A percentile compares a stretch with the other conserved stretches of the same genome.
Evolutionary conservation across 2,329 filamentous ascomycete species (phyloP).

Genomic region (Arachnopeziza araneosa): DNA sequence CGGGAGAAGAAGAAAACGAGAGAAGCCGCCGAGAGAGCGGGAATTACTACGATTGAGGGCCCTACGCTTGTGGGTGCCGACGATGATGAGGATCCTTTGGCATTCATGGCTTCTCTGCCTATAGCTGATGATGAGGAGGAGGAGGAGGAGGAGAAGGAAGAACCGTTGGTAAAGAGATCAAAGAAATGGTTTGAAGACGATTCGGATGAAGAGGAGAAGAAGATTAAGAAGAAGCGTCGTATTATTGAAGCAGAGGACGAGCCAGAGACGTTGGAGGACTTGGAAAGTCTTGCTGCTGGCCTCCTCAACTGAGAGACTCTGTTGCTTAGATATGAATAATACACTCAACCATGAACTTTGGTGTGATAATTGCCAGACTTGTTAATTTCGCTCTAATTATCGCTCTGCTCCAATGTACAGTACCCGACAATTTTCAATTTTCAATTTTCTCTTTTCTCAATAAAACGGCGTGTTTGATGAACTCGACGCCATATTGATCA

Average conservation of each 20-base stretch:
- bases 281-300: slow-evolving; percentile 70
- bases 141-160: slow-evolving; percentile 45
- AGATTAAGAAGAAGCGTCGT: slow-evolving; percentile 41
- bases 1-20: slow-evolving; percentile 65
- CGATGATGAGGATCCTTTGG: slow-evolving; percentile 50
- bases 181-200: slow-evolving; percentile 61
- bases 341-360: neutral
- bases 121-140: slow-evolving; percentile 46
- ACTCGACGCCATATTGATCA: no score
- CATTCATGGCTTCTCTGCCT: slow-evolving; percentile 53
- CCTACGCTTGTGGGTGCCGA: slow-evolving; percentile 30
- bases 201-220: slow-evolving; percentile 29
- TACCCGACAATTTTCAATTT: no score
- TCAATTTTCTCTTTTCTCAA: no score
- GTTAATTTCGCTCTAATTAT: no score
- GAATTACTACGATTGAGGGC: slow-evolving; percentile 25
- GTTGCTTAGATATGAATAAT: neutral
- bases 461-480: no score
- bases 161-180: slow-evolving; percentile 53
- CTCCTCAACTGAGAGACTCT: slow-evolving; percentile 45
- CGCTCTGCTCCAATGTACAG: no score
- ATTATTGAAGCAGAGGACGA: slow-evolving; percentile 59
- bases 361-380: neutral
- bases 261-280: slow-evolving; percentile 73
- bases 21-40: slow-evolving; percentile 48